Evolutionary conservation across 2,329 filamentous ascomycete species (phyloP).

Genomic region (Hawksworthiomyces lignivorus): DNA sequence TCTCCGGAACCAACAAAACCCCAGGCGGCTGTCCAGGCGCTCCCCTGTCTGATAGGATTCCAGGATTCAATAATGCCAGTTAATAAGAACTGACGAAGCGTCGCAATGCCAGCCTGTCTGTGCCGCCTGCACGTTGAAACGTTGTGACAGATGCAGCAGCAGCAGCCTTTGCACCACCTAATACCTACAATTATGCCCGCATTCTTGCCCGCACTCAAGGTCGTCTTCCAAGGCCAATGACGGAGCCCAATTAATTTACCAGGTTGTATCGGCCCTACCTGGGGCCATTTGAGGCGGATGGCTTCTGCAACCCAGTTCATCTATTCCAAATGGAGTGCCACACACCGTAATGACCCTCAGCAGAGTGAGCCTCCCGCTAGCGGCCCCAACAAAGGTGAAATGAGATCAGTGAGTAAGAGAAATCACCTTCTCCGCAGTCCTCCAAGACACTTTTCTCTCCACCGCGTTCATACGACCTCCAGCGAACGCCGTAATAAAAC

Average conservation of each 20-base stretch:
- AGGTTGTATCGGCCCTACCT: conserved; percentile 14
- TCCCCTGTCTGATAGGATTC: conserved; percentile 4
- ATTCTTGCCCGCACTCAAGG: not conserved
- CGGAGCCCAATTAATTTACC: conserved; percentile 10
- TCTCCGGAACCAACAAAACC: no score
- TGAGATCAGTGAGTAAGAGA: no score
- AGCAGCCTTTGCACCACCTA: not conserved
- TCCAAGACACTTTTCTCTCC: no score
- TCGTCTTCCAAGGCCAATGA: not conserved
- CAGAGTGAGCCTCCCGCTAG: no score
- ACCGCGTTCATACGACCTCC: no score
- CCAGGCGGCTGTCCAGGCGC: no score
- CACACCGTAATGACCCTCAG: not conserved
- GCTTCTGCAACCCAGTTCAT: conserved; percentile 3
- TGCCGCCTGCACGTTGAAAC: conserved; percentile 4
- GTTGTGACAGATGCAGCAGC: not conserved
- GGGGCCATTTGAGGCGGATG: conserved; percentile 1
- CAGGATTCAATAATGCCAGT: conserved; percentile 5
- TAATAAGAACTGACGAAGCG: conserved; percentile 9
- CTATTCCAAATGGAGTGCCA: conserved; percentile 9
- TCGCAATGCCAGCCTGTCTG: conserved; percentile 4
- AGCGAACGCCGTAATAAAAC: no score
- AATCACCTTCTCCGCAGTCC: no score
- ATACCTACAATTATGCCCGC: no score
- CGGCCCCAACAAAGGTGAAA: no score